Evolutionary conservation across 441 rosid genomes (phyloP).

Genomic region (Gossypium laxum): DNA sequence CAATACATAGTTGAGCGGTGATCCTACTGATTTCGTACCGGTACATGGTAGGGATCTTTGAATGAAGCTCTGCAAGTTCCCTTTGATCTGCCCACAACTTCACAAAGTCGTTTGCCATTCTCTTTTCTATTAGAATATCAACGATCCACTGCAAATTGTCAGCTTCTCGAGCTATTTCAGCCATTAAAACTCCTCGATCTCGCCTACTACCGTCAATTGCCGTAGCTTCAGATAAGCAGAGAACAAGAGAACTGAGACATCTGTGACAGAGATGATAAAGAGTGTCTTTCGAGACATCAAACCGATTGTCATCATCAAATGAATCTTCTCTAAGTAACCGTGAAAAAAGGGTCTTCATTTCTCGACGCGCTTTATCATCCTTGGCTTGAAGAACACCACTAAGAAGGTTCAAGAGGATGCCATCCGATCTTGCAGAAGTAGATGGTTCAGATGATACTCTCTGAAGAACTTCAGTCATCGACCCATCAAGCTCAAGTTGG

Average conservation of each 20-base stretch:
- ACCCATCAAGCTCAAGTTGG: conserved; percentile 56
- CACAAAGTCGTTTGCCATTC: conserved; percentile 62
- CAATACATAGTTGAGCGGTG: conserved; percentile 71
- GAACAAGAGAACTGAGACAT: conserved; percentile 61
- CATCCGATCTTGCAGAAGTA: conserved; percentile 46
- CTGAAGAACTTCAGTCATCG: conserved; percentile 47
- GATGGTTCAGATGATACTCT: conserved; percentile 59
- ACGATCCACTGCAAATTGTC: conserved; percentile 85
- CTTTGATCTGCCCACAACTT: conserved; percentile 81
- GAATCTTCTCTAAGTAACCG: conserved; percentile 60
- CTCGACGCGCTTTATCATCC: conserved; percentile 83
- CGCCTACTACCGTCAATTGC: conserved; percentile 30
- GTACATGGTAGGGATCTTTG: conserved; percentile 66
- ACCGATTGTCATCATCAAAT: conserved; percentile 23
- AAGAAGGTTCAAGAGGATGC: conserved; percentile 53
- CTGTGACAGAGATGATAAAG: conserved; percentile 68
- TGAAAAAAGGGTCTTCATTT: conserved; percentile 65
- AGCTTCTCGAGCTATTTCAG: conserved; percentile 76
- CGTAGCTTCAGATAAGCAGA: conserved; percentile 69
- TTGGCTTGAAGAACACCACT: conserved; percentile 65
- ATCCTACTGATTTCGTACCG: conserved; percentile 80
- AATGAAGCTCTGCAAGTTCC: conserved; percentile 75
- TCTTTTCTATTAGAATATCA: conserved; percentile 58
- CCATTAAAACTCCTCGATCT: conserved; percentile 67
- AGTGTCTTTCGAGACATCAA: conserved; percentile 52